Conservation (phyloP, 2,329 filamentous ascomycete species). For the Metarhizium robertsii region DNA sequence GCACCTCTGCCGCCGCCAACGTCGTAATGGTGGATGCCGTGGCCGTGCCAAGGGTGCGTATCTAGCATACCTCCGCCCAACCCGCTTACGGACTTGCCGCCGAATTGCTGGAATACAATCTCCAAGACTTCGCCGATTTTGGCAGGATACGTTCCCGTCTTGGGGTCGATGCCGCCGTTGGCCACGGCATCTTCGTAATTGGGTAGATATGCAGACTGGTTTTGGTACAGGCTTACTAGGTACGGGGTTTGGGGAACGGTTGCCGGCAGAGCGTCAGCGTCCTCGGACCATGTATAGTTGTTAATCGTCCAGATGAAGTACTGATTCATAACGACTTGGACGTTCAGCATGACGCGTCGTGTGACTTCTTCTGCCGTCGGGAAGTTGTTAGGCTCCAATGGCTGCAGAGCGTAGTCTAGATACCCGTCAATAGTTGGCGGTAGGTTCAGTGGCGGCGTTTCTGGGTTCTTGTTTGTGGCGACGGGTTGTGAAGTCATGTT, state of each 20-base stretch:
- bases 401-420: slow-evolving; percentile 2
- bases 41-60: slow-evolving; percentile 10
- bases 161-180: slow-evolving; percentile 45
- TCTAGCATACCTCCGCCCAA: slow-evolving; percentile 15
- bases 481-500: not conserved
- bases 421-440: slow-evolving; percentile 1
- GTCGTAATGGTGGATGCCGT: slow-evolving; percentile 9
- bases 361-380: slow-evolving; percentile 1
- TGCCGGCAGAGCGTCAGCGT: not conserved
- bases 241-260: slow-evolving; percentile 4
- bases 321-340: not conserved
- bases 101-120: slow-evolving; percentile 37
- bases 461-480: slow-evolving; percentile 3
- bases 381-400: not conserved
- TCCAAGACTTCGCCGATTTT: slow-evolving; percentile 47
- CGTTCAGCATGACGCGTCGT: not conserved
- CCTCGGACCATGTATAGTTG: slow-evolving; percentile 35
- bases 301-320: slow-evolving; percentile 15
- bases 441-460: not conserved
- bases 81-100: slow-evolving; percentile 18
- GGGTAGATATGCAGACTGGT: slow-evolving; percentile 20
- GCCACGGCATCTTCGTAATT: slow-evolving; percentile 39
- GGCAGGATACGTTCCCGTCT: slow-evolving; percentile 39
- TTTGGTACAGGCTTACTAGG: slow-evolving; percentile 9
- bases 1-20: slow-evolving; percentile 9